Percentiles rank a stretch among this genome's conserved stretches.
phyloP scores from a whole-genome alignment of 1,284 basidiomycete genomes.

The Abortiporus biennis region DNA sequence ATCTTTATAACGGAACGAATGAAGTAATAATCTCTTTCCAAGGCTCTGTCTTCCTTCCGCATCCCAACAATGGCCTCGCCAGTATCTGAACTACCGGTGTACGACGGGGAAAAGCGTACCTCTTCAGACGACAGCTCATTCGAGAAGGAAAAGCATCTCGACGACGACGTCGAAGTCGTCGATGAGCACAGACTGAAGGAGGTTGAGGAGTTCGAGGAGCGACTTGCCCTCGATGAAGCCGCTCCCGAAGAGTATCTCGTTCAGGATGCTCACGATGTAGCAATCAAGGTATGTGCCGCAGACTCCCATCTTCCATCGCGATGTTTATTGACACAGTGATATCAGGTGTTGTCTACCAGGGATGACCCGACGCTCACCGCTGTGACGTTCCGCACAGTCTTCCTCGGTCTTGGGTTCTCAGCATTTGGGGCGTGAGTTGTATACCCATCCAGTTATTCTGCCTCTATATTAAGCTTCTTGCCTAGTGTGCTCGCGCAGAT shows the following conservation, averaged over 20 bases:
- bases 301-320: neutral
- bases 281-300: constrained; percentile 27
- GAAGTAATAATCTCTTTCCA: too few relatives aligned
- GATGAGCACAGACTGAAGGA: constrained; percentile 22
- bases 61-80: constrained; percentile 16
- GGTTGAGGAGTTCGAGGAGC: constrained; percentile 30
- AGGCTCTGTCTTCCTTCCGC: too few relatives aligned
- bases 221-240: constrained; percentile 27
- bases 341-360: constrained; percentile 28
- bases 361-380: constrained; percentile 31
- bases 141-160: constrained; percentile 18
- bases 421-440: constrained; percentile 25
- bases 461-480: neutral
- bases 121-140: constrained; percentile 15
- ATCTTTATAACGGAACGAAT: too few relatives aligned
- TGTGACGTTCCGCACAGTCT: constrained; percentile 29
- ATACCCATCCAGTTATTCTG: too few relatives aligned
- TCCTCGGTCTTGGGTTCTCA: constrained; percentile 33
- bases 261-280: constrained; percentile 29
- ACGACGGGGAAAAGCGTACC: constrained; percentile 17
- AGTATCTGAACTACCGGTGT: constrained; percentile 9
- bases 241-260: constrained; percentile 27
- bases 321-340: neutral
- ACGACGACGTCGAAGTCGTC: constrained; percentile 13
- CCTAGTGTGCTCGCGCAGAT: constrained; percentile 31